A percentile compares a stretch with the other conserved stretches of the same genome.
Evolutionary conservation across 345 rosid species (phyloP).

Genomic region (Syzygium oleosum): DNA sequence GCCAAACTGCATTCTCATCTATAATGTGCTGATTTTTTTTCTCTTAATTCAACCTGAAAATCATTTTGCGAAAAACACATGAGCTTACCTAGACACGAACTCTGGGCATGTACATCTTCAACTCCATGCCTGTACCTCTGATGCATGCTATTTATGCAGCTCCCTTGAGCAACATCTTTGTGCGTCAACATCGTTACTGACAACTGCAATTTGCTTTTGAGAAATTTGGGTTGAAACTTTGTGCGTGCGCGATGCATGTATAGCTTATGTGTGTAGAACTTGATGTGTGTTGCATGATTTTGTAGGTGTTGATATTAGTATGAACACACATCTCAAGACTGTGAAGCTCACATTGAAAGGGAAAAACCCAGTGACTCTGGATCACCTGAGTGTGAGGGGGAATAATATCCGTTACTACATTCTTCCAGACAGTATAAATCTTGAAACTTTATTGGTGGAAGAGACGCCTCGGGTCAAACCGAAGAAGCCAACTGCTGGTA

Average conservation of each 20-base stretch:
- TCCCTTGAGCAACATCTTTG: background rate
- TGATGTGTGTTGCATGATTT: background rate
- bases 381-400: conserved; percentile 92
- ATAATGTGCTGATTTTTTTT: background rate
- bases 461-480: conserved; percentile 95
- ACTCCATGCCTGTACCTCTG: background rate
- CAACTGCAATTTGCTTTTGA: background rate
- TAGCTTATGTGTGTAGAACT: background rate
- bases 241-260: background rate
- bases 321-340: conserved; percentile 96
- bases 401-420: conserved; percentile 95
- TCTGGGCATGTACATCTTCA: background rate
- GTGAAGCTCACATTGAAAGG: conserved; percentile 93
- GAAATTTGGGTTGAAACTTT: background rate
- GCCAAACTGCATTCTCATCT: background rate
- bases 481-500: conserved; percentile 96
- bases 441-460: conserved; percentile 95
- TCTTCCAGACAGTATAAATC: conserved; percentile 96
- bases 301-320: conserved; percentile 92
- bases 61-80: background rate
- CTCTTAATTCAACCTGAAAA: background rate
- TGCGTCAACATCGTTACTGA: rapidly evolving
- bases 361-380: conserved; percentile 76
- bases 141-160: background rate
- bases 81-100: background rate